Percentiles rank a stretch among this genome's conserved stretches.
phyloP scores from a whole-genome alignment of 2,329 filamentous ascomycete genomes.

The Gnomoniopsis sp. region DNA sequence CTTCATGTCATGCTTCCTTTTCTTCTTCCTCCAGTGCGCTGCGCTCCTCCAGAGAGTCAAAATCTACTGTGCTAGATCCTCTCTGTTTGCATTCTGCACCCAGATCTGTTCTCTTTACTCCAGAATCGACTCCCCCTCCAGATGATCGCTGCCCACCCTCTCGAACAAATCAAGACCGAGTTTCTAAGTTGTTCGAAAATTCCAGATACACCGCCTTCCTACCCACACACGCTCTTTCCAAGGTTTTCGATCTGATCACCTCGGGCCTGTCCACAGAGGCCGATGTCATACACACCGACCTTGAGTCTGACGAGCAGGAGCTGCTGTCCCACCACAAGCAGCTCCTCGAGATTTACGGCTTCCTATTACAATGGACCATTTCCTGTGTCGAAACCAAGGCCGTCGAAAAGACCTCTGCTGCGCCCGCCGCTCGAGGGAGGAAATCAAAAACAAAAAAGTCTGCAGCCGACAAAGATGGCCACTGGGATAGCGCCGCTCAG shows the following conservation, averaged over 20 bases:
- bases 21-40: neutral
- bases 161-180: conserved; percentile 38
- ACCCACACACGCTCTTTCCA: conserved; percentile 80
- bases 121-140: conserved; percentile 13
- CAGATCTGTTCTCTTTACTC: conserved; percentile 5
- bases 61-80: neutral
- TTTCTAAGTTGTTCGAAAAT: conserved; percentile 60
- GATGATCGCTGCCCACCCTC: neutral
- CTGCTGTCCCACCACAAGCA: conserved; percentile 83
- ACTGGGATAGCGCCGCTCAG: conserved; percentile 86
- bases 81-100: neutral
- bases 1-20: conserved; percentile 20
- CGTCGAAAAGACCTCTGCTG: conserved; percentile 77
- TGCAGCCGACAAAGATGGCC: conserved; percentile 63
- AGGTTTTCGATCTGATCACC: conserved; percentile 85
- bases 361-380: conserved; percentile 91
- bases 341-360: conserved; percentile 89
- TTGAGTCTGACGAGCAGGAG: conserved; percentile 90
- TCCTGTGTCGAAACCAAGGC: conserved; percentile 92
- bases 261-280: conserved; percentile 83
- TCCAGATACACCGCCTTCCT: conserved; percentile 79
- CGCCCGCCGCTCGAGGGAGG: conserved; percentile 67
- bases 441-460: conserved; percentile 73
- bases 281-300: conserved; percentile 78
- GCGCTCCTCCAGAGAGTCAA: neutral